Evolutionary conservation across 208 protist species (phyloP).

Genomic region (Leptomonas pyrrhocoris): DNA sequence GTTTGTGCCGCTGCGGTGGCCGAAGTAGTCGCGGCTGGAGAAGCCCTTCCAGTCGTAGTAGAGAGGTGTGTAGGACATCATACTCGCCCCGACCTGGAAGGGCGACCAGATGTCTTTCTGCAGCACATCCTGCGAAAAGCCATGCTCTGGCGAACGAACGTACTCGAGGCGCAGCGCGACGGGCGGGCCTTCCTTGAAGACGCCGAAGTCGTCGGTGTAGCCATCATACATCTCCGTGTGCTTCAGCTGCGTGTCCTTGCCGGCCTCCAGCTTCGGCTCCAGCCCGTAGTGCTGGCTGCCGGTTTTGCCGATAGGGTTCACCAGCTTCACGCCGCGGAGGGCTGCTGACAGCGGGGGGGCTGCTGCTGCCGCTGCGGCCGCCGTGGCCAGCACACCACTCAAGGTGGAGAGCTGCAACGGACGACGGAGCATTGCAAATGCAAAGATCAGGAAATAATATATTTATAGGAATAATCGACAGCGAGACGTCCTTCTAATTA

Average conservation of each 20-base stretch:
- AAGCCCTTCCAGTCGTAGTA: slow-evolving; percentile 92
- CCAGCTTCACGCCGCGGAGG: slow-evolving; percentile 64
- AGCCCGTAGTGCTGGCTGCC: slow-evolving; percentile 89
- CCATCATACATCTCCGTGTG: slow-evolving; percentile 94
- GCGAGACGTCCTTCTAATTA: too few relatives aligned
- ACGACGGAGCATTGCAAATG: slow-evolving; percentile 13
- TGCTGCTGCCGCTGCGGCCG: neutral
- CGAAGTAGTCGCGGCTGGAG: slow-evolving; percentile 88
- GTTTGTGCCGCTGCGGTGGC: slow-evolving; percentile 88
- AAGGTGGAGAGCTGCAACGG: slow-evolving; percentile 3
- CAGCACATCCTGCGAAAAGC: slow-evolving; percentile 80
- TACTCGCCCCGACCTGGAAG: slow-evolving; percentile 86
- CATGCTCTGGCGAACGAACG: slow-evolving; percentile 86
- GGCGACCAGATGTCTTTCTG: slow-evolving; percentile 92
- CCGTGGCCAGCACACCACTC: neutral
- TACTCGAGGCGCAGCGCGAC: slow-evolving; percentile 90
- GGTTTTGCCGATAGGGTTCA: slow-evolving; percentile 84
- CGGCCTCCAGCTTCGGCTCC: slow-evolving; percentile 85
- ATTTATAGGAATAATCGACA: too few relatives aligned
- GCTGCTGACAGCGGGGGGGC: slow-evolving; percentile 2
- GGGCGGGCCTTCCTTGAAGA: slow-evolving; percentile 92
- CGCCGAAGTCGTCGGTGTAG: slow-evolving; percentile 93
- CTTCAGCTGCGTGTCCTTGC: slow-evolving; percentile 88
- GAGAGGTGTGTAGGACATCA: slow-evolving; percentile 90
- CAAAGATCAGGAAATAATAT: neutral